Evolutionary conservation across 208 protist genomes (phyloP).

Genomic region (Crithidia sp.): DNA sequence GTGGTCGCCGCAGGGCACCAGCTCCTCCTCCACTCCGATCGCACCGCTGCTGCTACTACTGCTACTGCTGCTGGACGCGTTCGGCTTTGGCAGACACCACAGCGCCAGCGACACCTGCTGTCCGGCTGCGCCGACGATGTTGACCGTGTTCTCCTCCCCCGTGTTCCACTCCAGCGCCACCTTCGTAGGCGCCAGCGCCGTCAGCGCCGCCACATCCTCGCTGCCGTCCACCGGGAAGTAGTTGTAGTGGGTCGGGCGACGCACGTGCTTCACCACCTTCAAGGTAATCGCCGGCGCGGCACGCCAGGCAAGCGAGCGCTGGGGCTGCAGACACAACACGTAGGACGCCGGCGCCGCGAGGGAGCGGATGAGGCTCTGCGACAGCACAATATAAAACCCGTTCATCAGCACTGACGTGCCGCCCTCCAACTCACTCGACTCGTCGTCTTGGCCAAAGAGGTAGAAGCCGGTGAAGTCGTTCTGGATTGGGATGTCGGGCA

Average conservation of each 20-base stretch:
- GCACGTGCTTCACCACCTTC: conserved; percentile 45
- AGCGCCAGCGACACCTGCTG: conserved; percentile 60
- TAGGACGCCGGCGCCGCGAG: conserved; percentile 47
- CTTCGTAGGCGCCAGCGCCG: conserved; percentile 63
- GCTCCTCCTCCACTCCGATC: conserved; percentile 17
- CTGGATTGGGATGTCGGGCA: conserved; percentile 41
- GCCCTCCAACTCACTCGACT: conserved; percentile 13
- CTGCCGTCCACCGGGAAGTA: conserved; percentile 76
- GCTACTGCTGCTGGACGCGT: conserved; percentile 4
- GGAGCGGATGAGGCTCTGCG: conserved; percentile 48
- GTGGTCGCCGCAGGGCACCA: conserved; percentile 59
- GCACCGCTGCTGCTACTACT: conserved; percentile 11
- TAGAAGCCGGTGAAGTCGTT: conserved; percentile 51
- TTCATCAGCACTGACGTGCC: conserved; percentile 18
- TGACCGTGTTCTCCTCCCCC: conserved; percentile 42
- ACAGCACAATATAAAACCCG: conserved; percentile 52
- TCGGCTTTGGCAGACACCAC: conserved; percentile 40
- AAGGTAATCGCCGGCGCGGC: conserved; percentile 47
- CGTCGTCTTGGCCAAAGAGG: conserved; percentile 38
- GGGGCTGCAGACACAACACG: conserved; percentile 71
- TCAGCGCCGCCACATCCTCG: conserved; percentile 56
- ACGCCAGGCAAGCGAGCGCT: conserved; percentile 52
- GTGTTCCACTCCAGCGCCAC: conserved; percentile 58
- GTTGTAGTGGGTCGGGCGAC: conserved; percentile 45
- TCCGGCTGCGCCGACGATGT: conserved; percentile 65